Percentiles rank a stretch among this genome's conserved stretches.
Conservation (phyloP, 768 basidiomycete genomes). For the Kwoniella sp. region DNA sequence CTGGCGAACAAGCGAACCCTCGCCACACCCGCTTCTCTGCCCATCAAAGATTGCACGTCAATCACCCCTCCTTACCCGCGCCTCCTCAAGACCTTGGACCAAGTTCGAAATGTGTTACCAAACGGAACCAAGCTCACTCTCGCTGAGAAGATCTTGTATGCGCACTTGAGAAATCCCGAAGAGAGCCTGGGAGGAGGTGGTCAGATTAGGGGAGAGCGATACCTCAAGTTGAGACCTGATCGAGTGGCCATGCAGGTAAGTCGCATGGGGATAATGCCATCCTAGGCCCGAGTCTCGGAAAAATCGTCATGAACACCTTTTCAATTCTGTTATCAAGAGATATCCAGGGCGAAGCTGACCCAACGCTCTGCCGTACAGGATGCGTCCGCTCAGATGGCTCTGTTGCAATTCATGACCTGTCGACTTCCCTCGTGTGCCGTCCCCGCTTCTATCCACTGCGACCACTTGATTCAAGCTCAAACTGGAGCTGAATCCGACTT, state of each 20-base stretch:
- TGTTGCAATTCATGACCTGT: slow-evolving; percentile 97
- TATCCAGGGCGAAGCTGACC: background rate
- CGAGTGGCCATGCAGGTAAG: slow-evolving; percentile 96
- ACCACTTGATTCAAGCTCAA: slow-evolving; percentile 94
- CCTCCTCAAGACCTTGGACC: slow-evolving; percentile 70
- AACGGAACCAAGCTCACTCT: slow-evolving; percentile 76
- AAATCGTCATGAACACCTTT: too few species aligned
- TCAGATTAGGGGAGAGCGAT: slow-evolving; percentile 78
- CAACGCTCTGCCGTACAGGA: slow-evolving; percentile 41
- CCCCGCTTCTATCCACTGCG: slow-evolving; percentile 79
- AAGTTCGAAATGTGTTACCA: slow-evolving; percentile 68
- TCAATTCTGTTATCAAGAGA: too few species aligned
- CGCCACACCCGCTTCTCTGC: slow-evolving; percentile 54
- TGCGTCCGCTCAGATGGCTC: slow-evolving; percentile 61
- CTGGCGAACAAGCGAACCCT: slow-evolving; percentile 28
- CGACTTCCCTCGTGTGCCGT: slow-evolving; percentile 81
- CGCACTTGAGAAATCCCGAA: slow-evolving; percentile 80
- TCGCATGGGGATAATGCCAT: too few species aligned
- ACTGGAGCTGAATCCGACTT: slow-evolving; percentile 84
- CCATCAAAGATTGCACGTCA: slow-evolving; percentile 66
- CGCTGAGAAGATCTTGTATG: slow-evolving; percentile 97
- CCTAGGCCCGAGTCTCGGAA: too few species aligned
- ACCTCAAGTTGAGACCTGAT: slow-evolving; percentile 86
- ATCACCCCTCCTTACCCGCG: slow-evolving; percentile 83
- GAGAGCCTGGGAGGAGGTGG: slow-evolving; percentile 67